Evolutionary conservation across 1,139 yeast genomes (phyloP), one percentile per base, ranked within the genome.

Genomic region (Saccharomyces pastorianus): DNA sequence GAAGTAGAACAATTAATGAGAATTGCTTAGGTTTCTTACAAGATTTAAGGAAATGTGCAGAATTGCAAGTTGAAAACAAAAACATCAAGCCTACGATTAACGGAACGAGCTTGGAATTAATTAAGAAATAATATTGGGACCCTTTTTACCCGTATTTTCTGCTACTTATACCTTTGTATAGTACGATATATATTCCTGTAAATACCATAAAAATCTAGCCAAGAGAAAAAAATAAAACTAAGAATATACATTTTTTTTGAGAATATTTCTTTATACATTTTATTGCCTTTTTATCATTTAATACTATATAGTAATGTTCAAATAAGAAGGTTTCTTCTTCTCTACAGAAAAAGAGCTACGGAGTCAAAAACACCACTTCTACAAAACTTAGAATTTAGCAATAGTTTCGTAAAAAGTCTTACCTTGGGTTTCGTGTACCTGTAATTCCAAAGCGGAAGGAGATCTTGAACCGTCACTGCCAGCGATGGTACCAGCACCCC

Each of bases 401-500:
- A 62, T 61, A 11, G 64, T 58, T 50, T 76, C 73, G 68, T 73
- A 76, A 73, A 82, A 82, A 56, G 73, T 67, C 57, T 73, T 70
- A 71, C 88, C 88, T 72, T 83, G 88, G 58, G 69, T 72, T 53
- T 63, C 64, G 52, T 84, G 90, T 61, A 86, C 65, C 62, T 80
- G 78, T 67, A 79, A 73, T 74, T 87, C 95, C 58, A 84, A 73
- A 54, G 75, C 79, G 56, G 80, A 63, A 54, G 91, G 87, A 68
- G 76, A 77, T 77, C 95, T 82, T 23, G 88, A 81, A 62, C 95
- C 95, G 64, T 85, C 90, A 55, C 77, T 76, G 61, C 83, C 89
- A 47, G 95, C 89, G 63, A 77, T 77, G 55, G 88, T 75, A 64
- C 95, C 93, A 49, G 95, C 88, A 73, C 95, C 95, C 88, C 90